Percentiles rank a stretch among this genome's conserved stretches.
Evolutionary conservation across 306 rosid genomes (phyloP).

Genomic region (Vigna reflexopilosa): DNA sequence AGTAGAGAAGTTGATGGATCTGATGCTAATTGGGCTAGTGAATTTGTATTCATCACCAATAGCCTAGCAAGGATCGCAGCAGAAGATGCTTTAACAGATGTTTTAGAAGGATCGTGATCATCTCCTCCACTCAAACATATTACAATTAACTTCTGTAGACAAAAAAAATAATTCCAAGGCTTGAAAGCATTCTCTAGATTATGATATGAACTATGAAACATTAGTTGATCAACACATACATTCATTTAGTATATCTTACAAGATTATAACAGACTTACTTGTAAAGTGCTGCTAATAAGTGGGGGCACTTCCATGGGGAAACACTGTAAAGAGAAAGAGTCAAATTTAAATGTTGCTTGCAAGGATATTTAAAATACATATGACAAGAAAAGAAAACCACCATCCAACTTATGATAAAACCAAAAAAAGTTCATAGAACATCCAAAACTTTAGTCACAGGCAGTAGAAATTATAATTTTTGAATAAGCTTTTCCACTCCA

Average conservation of each 20-base stretch:
- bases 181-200: slow-evolving; percentile 34
- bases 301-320: slow-evolving; percentile 86
- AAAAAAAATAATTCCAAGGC: slow-evolving; percentile 24
- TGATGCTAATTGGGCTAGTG: slow-evolving; percentile 83
- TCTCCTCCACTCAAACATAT: slow-evolving; percentile 90
- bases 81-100: slow-evolving; percentile 85
- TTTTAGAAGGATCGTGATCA: slow-evolving; percentile 81
- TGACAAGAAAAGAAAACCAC: slow-evolving; percentile 18
- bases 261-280: slow-evolving; percentile 63
- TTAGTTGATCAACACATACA: not conserved
- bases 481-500: not conserved
- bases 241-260: slow-evolving; percentile 16
- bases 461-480: slow-evolving; percentile 21
- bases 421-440: slow-evolving; percentile 8
- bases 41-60: slow-evolving; percentile 93
- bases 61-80: slow-evolving; percentile 96
- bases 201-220: slow-evolving; percentile 26
- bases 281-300: slow-evolving; percentile 82
- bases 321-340: slow-evolving; percentile 66
- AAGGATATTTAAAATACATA: slow-evolving; percentile 6
- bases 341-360: slow-evolving; percentile 15
- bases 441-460: slow-evolving; percentile 12
- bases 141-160: slow-evolving; percentile 74
- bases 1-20: slow-evolving; percentile 76
- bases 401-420: slow-evolving; percentile 7